Evolutionary conservation across 768 basidiomycete genomes (phyloP).

Genomic region (Phaeotremella skinneri): DNA sequence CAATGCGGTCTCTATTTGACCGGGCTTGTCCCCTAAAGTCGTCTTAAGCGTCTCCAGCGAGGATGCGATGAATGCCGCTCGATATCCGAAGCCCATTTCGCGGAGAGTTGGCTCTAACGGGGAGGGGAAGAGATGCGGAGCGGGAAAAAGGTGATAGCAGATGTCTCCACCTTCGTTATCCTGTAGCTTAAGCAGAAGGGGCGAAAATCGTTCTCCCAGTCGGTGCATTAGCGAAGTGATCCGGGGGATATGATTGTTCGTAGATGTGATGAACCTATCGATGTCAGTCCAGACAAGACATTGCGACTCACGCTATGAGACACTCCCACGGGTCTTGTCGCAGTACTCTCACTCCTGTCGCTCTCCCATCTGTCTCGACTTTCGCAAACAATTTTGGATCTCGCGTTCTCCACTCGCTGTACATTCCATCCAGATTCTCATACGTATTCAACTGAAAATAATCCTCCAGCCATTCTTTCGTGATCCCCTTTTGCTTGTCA

Average conservation of each 20-base stretch:
- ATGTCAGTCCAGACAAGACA: slow-evolving; percentile 1
- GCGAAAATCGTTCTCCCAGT: slow-evolving; percentile 74
- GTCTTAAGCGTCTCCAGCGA: slow-evolving; percentile 36
- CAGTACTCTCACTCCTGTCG: slow-evolving; percentile 74
- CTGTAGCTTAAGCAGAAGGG: slow-evolving; percentile 61
- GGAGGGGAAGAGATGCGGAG: slow-evolving; percentile 54
- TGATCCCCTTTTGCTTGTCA: slow-evolving; percentile 14
- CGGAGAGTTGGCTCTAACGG: slow-evolving; percentile 65
- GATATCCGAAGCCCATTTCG: slow-evolving; percentile 88
- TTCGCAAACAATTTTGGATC: slow-evolving; percentile 70
- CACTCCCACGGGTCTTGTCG: slow-evolving; percentile 97
- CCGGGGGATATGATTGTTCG: slow-evolving; percentile 92
- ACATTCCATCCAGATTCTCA: slow-evolving; percentile 64
- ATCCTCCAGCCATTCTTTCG: slow-evolving; percentile 59
- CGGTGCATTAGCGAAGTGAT: slow-evolving; percentile 90
- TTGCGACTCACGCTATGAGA: slow-evolving; percentile 72
- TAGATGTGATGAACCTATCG: slow-evolving; percentile 89
- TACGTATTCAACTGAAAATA: slow-evolving; percentile 81
- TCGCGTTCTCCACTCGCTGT: slow-evolving; percentile 67
- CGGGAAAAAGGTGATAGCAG: slow-evolving; percentile 78
- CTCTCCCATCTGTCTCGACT: slow-evolving; percentile 61
- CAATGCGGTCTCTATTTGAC: slow-evolving; percentile 30
- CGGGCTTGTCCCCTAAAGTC: slow-evolving; percentile 23
- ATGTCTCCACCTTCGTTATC: slow-evolving; percentile 27
- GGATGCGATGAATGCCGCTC: slow-evolving; percentile 74